Conservation (phyloP, 768 basidiomycete genomes). For the Russula emetica region DNA sequence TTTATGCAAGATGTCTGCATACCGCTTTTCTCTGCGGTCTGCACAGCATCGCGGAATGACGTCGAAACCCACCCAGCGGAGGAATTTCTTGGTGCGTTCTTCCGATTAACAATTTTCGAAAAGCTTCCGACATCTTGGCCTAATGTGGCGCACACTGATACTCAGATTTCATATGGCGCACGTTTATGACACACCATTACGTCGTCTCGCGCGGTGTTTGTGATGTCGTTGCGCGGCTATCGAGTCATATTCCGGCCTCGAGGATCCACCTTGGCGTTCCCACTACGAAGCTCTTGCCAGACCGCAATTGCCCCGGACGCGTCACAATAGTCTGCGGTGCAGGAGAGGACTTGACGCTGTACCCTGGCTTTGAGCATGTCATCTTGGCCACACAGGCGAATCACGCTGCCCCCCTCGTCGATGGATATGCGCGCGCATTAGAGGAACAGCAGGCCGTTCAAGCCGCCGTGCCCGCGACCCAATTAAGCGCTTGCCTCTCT, state of each 20-base stretch:
- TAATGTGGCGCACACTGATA: background rate
- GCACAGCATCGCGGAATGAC: conserved; percentile 56
- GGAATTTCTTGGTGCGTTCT: conserved; percentile 57
- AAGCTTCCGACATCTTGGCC: conserved; percentile 1
- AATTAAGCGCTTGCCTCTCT: conserved; percentile 47
- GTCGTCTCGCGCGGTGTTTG: conserved; percentile 55
- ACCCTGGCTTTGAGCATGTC: conserved; percentile 58
- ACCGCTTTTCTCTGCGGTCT: conserved; percentile 69
- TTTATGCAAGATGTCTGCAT: conserved; percentile 54
- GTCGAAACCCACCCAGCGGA: conserved; percentile 56
- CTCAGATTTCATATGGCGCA: conserved; percentile 67
- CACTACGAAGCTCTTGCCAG: conserved; percentile 44
- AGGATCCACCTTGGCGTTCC: conserved; percentile 54
- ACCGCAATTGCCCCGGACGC: conserved; percentile 35
- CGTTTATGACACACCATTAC: conserved; percentile 65
- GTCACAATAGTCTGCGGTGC: conserved; percentile 40
- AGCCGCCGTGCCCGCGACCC: conserved; percentile 33
- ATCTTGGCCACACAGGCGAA: conserved; percentile 73
- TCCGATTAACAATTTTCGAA: background rate
- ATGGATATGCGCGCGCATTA: conserved; percentile 43
- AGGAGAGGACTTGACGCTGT: conserved; percentile 30
- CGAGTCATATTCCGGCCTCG: conserved; percentile 36
- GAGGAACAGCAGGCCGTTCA: conserved; percentile 21
- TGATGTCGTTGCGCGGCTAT: conserved; percentile 53
- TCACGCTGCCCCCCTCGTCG: conserved; percentile 52